Conservation (phyloP, 768 basidiomycete genomes). For the Plicaturopsis crispa region DNA sequence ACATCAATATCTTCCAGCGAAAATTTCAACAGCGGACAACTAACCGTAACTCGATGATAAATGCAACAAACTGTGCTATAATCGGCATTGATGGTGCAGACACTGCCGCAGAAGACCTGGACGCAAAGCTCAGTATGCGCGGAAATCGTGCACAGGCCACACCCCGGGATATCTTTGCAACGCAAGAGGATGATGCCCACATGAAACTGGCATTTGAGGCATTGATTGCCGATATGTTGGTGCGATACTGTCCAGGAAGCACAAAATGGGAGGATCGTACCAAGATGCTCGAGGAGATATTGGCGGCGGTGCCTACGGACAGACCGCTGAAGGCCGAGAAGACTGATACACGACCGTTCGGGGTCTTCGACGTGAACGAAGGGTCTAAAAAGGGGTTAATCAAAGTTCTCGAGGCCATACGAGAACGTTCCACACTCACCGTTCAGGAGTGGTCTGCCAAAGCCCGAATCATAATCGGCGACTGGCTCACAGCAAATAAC, state of each 20-base stretch:
- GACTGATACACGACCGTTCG: slow-evolving; percentile 17
- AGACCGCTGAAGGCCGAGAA: slow-evolving; percentile 14
- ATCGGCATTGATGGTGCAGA: slow-evolving; percentile 8
- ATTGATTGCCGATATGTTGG: slow-evolving; percentile 7
- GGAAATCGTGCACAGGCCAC: slow-evolving; percentile 12
- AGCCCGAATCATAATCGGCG: slow-evolving; percentile 17
- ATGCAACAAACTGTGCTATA: slow-evolving; percentile 17
- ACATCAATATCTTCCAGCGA: slow-evolving; percentile 25
- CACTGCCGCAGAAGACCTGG: slow-evolving; percentile 7
- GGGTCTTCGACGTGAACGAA: slow-evolving; percentile 22
- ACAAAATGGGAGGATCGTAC: slow-evolving; percentile 6
- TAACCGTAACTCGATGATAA: slow-evolving; percentile 20
- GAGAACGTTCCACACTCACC: slow-evolving; percentile 11
- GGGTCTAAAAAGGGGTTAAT: slow-evolving; percentile 21
- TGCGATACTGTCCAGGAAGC: slow-evolving; percentile 11
- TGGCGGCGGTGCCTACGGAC: slow-evolving; percentile 10
- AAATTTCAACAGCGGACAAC: slow-evolving; percentile 21
- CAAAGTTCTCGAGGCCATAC: slow-evolving; percentile 14
- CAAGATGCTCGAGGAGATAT: slow-evolving; percentile 1
- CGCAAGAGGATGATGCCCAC: slow-evolving; percentile 10
- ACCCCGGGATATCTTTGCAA: slow-evolving; percentile 12
- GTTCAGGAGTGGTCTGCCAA: slow-evolving; percentile 13
- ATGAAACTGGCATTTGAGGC: slow-evolving; percentile 8
- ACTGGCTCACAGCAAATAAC: slow-evolving; percentile 21
- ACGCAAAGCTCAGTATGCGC: slow-evolving; percentile 7